phyloP scores from a whole-genome alignment of 2,329 filamentous ascomycete genomes.

The Hymenoscyphus linearis region DNA sequence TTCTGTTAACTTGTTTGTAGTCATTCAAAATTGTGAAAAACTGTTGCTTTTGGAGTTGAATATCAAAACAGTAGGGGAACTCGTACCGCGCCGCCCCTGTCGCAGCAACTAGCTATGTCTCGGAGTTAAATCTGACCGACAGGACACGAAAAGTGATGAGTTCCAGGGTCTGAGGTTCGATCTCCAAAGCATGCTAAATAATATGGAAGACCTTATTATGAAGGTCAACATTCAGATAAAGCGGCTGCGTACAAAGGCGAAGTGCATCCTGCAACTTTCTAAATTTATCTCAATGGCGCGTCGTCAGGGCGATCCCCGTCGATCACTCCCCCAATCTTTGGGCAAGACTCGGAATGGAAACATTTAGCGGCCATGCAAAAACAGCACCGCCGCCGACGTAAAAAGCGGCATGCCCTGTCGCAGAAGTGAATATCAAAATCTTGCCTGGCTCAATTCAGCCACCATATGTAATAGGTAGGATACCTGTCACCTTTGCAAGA shows the following conservation, averaged over 20 bases:
- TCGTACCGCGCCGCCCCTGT: neutral
- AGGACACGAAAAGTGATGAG: neutral
- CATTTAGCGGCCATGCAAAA: neutral
- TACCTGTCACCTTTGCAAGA: neutral
- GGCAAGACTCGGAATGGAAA: neutral
- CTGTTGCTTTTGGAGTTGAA: neutral
- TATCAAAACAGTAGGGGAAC: neutral
- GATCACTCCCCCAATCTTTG: neutral
- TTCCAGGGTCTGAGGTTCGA: neutral
- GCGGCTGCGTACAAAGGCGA: neutral
- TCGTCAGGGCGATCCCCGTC: neutral
- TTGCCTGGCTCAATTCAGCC: neutral
- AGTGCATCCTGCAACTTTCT: neutral
- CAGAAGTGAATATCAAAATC: neutral
- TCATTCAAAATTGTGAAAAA: neutral
- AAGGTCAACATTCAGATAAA: neutral
- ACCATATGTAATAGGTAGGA: neutral
- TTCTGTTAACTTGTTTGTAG: neutral
- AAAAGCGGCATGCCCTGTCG: neutral
- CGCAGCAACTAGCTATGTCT: neutral
- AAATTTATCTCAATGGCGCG: neutral
- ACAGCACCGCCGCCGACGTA: neutral
- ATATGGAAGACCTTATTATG: neutral
- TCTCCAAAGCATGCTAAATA: neutral
- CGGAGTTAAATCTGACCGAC: neutral